Base-by-base conservation (phyloP, 805 yeast genomes). In the Candida multigemmis region DNA sequence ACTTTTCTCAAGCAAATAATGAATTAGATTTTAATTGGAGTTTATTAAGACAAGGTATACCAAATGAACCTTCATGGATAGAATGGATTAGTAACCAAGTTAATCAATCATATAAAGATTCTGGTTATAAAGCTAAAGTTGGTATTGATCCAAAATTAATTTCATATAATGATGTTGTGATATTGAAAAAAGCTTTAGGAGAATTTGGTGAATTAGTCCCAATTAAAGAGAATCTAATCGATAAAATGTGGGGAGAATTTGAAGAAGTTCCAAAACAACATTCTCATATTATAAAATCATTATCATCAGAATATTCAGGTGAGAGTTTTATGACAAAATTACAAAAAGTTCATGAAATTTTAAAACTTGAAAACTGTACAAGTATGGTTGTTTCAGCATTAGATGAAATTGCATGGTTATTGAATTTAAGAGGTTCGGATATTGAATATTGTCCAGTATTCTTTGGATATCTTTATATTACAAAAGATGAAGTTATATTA, bases 231-330 rank as follows among this genome's bases (percentile, higher is more conserved):
- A 89, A 89, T 48, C 61, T 91, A 39, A 59, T 91, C 16, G 96
- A 84, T 41, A 41, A 44, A 14, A 76, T 86, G 12, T 86, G 95
- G 95, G 56, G 58, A 5, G 41, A 59, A 7, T 75, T 74, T 41
- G 89, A 84, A 55, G 64, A 65, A 13, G 41, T 60, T 6, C 96
- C 96, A 14, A 44, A 40, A 4, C 16, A 41, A 7, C 60, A 83
- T 30, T 63, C 73, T 14, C 46, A 60, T 10, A 66, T 64, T 23
- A 60, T 87, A 24, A 49, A 64, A 18, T 48, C 61, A 14, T 65
- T 84, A 29, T 70, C 63, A 26, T 42, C 52, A 3, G 57, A 72
- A 35, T 78, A 49, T 47, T 58, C 82, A 5, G 98, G 97, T 24
- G 79, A 74, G 48, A 46, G 67, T 2, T 68, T 73, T 20, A 44